A percentile compares a stretch with the other conserved stretches of the same genome.
phyloP scores from a whole-genome alignment of 768 basidiomycete species.

The Exidia glandulosa region DNA sequence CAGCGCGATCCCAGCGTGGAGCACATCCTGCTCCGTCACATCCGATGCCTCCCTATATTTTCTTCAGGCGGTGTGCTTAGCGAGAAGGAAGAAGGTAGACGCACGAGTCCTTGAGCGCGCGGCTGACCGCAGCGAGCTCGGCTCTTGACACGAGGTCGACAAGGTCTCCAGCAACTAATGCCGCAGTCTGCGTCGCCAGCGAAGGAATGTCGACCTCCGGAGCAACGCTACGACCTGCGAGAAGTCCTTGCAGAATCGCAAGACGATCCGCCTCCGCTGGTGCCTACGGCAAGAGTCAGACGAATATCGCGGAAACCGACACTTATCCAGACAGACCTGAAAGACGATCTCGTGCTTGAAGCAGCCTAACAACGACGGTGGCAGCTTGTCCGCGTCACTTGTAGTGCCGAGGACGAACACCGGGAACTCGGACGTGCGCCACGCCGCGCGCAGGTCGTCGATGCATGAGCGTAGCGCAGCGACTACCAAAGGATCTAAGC shows the following conservation, averaged over 20 bases:
- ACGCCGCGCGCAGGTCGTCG: slow-evolving; percentile 39
- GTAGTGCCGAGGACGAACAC: slow-evolving; percentile 69
- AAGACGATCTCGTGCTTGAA: slow-evolving; percentile 83
- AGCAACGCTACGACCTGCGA: slow-evolving; percentile 33
- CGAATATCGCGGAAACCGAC: not conserved
- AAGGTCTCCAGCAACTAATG: slow-evolving; percentile 75
- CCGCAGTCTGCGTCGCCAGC: slow-evolving; percentile 83
- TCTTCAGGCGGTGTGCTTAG: not conserved
- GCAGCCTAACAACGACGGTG: slow-evolving; percentile 46
- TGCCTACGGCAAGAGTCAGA: slow-evolving; percentile 30
- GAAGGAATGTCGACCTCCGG: slow-evolving; percentile 67
- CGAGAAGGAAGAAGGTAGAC: not conserved
- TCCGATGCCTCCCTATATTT: slow-evolving; percentile 28
- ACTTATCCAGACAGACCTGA: slow-evolving; percentile 36
- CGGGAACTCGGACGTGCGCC: slow-evolving; percentile 55
- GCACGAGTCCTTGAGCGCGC: slow-evolving; percentile 18
- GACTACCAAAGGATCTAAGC: slow-evolving; percentile 46
- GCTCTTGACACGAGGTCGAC: slow-evolving; percentile 55
- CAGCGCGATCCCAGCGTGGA: slow-evolving; percentile 26
- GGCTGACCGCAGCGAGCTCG: slow-evolving; percentile 40
- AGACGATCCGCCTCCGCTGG: slow-evolving; percentile 68
- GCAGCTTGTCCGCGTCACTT: slow-evolving; percentile 51
- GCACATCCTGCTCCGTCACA: slow-evolving; percentile 8
- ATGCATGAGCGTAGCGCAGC: slow-evolving; percentile 55
- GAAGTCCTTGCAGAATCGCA: slow-evolving; percentile 41